These are phyloP conservation scores for Leptomonas pyrrhocoris DNA, from an alignment of 208 protist species.

Conservation along the genomic window DNA sequence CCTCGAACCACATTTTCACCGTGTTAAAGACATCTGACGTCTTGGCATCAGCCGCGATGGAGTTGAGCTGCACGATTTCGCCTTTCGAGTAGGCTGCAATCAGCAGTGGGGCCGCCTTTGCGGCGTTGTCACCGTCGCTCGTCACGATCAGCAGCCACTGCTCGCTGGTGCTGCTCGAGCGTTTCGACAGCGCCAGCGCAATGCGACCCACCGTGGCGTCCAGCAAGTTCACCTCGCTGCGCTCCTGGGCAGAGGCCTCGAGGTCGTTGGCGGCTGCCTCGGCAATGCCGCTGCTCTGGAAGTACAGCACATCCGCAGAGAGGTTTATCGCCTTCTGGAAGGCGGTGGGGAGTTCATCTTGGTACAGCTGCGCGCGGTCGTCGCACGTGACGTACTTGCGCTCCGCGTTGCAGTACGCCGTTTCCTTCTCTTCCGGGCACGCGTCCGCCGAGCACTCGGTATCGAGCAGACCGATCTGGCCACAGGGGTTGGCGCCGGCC, in stretches of 20 bases:
- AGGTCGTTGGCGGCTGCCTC: constrained; percentile 15
- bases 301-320: constrained; percentile 61
- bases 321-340: constrained; percentile 42
- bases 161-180: constrained; percentile 42
- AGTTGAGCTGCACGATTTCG: constrained; percentile 50
- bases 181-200: constrained; percentile 43
- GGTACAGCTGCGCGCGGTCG: constrained; percentile 48
- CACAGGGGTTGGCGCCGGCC: constrained; percentile 20
- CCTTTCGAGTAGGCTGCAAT: constrained; percentile 64
- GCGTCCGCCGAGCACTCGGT: constrained; percentile 49
- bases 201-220: constrained; percentile 65
- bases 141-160: constrained; percentile 79
- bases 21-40: constrained; percentile 54
- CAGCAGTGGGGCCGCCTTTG: constrained; percentile 49
- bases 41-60: constrained; percentile 22
- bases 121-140: constrained; percentile 49
- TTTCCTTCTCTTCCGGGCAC: constrained; percentile 31
- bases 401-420: constrained; percentile 60
- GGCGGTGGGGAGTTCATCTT: constrained; percentile 44
- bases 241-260: constrained; percentile 28
- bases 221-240: constrained; percentile 72
- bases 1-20: constrained; percentile 64
- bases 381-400: constrained; percentile 62
- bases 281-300: constrained; percentile 42
- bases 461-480: constrained; percentile 58